Conservation (phyloP, 106 monocot species). For the Allium cepa region DNA sequence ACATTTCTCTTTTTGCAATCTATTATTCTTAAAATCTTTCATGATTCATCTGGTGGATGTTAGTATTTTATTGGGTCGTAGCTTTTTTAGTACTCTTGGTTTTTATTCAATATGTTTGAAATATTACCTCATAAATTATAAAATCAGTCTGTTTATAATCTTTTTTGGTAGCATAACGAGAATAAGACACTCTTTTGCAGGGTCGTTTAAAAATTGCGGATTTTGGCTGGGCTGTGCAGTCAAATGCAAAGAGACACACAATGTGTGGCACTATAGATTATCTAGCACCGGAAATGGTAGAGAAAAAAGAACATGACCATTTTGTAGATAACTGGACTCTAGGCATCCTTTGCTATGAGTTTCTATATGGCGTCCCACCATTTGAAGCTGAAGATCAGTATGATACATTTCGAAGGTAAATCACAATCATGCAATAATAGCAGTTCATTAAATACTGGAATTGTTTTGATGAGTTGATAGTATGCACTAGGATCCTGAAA, state of each 20-base stretch:
- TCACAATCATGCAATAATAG: no score
- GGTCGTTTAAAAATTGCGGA: constrained; percentile 86
- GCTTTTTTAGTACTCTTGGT: no score
- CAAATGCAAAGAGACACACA: constrained; percentile 69
- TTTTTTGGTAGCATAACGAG: background rate
- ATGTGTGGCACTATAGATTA: constrained; percentile 96
- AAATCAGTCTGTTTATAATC: no score
- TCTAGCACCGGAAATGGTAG: constrained; percentile 96
- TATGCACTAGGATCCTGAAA: constrained; percentile 57
- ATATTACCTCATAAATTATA: no score
- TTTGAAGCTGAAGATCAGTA: constrained; percentile 79
- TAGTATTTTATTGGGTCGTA: no score
- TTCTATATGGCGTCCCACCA: constrained; percentile 85
- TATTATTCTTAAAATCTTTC: no score
- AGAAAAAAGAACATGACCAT: constrained; percentile 79
- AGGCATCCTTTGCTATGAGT: constrained; percentile 93
- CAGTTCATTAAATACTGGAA: background rate
- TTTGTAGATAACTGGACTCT: constrained; percentile 95
- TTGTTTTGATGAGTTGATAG: background rate
- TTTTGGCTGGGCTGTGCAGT: constrained; percentile 96
- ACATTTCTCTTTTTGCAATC: no score
- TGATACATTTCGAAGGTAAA: constrained; percentile 73
- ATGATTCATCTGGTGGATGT: no score
- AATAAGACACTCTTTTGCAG: constrained; percentile 21
- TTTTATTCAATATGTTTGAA: no score